Conservation (phyloP, 2,329 filamentous ascomycete genomes). For the Colletotrichum echinochloae region DNA sequence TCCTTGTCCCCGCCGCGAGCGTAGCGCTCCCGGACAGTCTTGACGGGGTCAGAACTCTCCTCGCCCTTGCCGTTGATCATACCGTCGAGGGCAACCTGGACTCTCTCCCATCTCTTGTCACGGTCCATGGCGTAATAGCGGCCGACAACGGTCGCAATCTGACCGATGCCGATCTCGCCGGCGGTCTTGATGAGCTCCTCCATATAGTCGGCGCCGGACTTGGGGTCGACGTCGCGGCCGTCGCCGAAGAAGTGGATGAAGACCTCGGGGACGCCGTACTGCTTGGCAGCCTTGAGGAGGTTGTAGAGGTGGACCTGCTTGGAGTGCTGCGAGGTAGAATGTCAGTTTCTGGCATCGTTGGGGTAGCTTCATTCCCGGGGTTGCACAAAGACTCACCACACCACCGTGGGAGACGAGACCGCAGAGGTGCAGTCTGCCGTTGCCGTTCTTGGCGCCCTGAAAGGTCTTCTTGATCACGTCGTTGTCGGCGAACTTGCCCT, state of each 20-base stretch:
- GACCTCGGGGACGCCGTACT: conserved; percentile 86
- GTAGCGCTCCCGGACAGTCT: conserved; percentile 89
- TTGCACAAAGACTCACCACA: conserved; percentile 68
- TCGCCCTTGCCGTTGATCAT: conserved; percentile 89
- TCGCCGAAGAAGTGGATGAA: conserved; percentile 99
- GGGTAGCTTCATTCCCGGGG: not conserved
- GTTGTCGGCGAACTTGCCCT: conserved; percentile 80
- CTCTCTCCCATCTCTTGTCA: conserved; percentile 98
- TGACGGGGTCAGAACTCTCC: conserved; percentile 83
- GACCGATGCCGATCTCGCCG: conserved; percentile 86
- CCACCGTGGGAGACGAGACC: conserved; percentile 95
- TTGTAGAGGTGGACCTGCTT: conserved; percentile 94
- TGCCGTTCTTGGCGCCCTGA: conserved; percentile 84
- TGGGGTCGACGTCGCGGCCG: conserved; percentile 97
- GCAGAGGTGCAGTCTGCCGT: conserved; percentile 90
- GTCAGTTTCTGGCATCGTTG: not conserved
- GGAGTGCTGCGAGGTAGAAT: conserved; percentile 70
- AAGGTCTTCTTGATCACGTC: conserved; percentile 83
- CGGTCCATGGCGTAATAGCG: conserved; percentile 99
- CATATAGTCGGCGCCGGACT: conserved; percentile 90
- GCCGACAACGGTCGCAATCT: conserved; percentile 93
- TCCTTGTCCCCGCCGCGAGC: conserved; percentile 75
- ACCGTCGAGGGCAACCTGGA: conserved; percentile 90
- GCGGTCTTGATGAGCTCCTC: conserved; percentile 83
- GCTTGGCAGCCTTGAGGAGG: conserved; percentile 90